Conservation (phyloP, 805 yeast species). For the Nakazawaea siamensis region DNA sequence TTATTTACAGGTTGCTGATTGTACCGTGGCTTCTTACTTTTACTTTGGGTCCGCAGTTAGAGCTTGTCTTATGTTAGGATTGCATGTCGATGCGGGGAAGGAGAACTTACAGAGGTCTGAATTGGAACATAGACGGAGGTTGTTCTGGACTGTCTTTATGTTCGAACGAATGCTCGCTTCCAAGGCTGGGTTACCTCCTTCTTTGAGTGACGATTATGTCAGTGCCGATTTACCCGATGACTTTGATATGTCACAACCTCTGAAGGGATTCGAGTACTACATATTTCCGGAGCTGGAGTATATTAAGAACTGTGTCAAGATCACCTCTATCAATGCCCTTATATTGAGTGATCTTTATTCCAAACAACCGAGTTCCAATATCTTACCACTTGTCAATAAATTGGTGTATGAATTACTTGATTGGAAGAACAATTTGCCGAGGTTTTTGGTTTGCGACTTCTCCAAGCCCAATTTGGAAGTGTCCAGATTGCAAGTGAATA, state of each 20-base stretch:
- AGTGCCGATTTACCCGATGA: constrained; percentile 70
- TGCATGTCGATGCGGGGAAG: constrained; percentile 78
- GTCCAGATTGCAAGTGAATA: constrained; percentile 59
- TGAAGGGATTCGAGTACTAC: constrained; percentile 51
- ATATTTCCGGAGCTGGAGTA: constrained; percentile 75
- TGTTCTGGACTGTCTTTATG: constrained; percentile 33
- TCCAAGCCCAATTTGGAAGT: constrained; percentile 43
- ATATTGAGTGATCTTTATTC: constrained; percentile 65
- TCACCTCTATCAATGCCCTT: constrained; percentile 71
- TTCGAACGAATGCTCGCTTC: constrained; percentile 67
- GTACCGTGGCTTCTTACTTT: constrained; percentile 74
- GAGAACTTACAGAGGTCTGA: constrained; percentile 45
- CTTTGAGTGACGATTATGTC: constrained; percentile 76
- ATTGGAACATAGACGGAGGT: constrained; percentile 37
- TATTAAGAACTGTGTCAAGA: constrained; percentile 67
- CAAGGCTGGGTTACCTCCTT: constrained; percentile 72
- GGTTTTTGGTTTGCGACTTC: constrained; percentile 58
- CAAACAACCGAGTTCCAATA: constrained; percentile 68
- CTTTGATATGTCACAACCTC: constrained; percentile 58
- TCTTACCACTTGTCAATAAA: constrained; percentile 65
- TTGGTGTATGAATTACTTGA: constrained; percentile 55
- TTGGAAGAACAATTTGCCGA: constrained; percentile 64
- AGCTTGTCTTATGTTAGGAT: constrained; percentile 63
- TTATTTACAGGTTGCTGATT: constrained; percentile 76
- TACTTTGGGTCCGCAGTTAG: constrained; percentile 72